Evolutionary conservation across 2,329 filamentous ascomycete genomes (phyloP), one percentile per base, ranked within the genome.

Genomic region (Aureobasidium sp.): DNA sequence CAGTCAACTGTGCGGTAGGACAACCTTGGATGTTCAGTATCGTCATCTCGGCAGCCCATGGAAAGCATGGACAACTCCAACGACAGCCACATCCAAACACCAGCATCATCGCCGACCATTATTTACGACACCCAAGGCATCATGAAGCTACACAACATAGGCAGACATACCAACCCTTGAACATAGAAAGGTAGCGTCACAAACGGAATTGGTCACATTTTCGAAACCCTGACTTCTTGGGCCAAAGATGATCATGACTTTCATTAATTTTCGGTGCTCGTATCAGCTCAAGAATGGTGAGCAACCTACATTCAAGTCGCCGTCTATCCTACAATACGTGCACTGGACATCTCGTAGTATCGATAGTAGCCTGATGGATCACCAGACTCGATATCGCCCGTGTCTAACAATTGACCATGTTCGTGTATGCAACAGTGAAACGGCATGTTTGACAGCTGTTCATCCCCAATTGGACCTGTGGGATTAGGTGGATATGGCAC

Each of bases 381-480:
- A 61, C 63, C 34, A 50, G 60, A 55, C 54, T 57, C 56, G 51
- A 58, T 35, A 40, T 65, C 58, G 56, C 63, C 48, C 56, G 64
- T 58, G 64, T 67, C 55, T 34, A 61, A 56, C 17, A 67, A 59
- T 2, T 66, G 61, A n/a, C 70, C 72, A 57, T 71, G 71, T 55
- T 75, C 73, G 53, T 65, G 56, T 5, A 75, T 62, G 51, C 67
- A 71, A 59, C 71, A 73, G 30, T 75, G 71, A 54, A 78, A 77
- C 0, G 73, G 64, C 30, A 61, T 62, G 54, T 73, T 75, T 10
- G 68, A 63, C 2, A 68, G 56, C 24, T 45, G 22, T 24, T 7
- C 17, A n/a, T 7, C 19, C 8, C 17, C 29, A 3, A 11, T 2
- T 1, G 32, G 0, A 27, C 2, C 22, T 8, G 21, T 2, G 6